A percentile compares a stretch with the other conserved stretches of the same genome.
Conservation (phyloP, 225 moss, liverwort and hornwort species). For the Physcomitrium patens region DNA sequence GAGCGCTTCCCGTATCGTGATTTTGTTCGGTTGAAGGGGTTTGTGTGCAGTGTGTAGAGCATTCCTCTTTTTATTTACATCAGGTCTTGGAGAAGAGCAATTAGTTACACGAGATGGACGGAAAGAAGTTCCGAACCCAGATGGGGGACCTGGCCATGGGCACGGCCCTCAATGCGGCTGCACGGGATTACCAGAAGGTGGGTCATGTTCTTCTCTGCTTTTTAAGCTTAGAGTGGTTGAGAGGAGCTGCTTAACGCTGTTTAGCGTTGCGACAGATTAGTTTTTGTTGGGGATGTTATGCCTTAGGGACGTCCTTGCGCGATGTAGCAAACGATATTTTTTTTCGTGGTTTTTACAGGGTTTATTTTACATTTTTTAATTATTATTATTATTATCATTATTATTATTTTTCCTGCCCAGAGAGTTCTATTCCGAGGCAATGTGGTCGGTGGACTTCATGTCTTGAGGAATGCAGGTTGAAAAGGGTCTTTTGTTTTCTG, state of each 20-base stretch:
- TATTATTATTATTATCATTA: too few relatives aligned
- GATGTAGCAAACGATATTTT: not conserved
- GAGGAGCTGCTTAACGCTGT: not conserved
- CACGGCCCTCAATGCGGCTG: constrained; percentile 83
- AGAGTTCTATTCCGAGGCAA: constrained; percentile 7
- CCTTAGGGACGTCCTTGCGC: not conserved
- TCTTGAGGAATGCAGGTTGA: not conserved
- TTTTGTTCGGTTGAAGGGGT: too few relatives aligned
- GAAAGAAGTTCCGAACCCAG: constrained; percentile 81
- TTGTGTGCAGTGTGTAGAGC: not conserved
- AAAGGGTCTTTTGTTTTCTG: too few relatives aligned
- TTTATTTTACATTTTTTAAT: not conserved
- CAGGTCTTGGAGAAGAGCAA: not conserved
- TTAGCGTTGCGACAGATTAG: too few relatives aligned
- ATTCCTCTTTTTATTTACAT: not conserved
- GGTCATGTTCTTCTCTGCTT: not conserved
- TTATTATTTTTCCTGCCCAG: too few relatives aligned
- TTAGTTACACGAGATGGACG: constrained; percentile 73
- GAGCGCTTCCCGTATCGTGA: too few relatives aligned
- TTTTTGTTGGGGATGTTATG: not conserved
- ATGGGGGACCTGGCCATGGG: constrained; percentile 98
- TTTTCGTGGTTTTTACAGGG: not conserved
- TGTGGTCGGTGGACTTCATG: not conserved
- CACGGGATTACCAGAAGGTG: constrained; percentile 92
- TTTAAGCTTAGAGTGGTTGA: not conserved